Evolutionary conservation across 495 filamentous ascomycete genomes (phyloP).

Genomic region (Podospora fimiseda): DNA sequence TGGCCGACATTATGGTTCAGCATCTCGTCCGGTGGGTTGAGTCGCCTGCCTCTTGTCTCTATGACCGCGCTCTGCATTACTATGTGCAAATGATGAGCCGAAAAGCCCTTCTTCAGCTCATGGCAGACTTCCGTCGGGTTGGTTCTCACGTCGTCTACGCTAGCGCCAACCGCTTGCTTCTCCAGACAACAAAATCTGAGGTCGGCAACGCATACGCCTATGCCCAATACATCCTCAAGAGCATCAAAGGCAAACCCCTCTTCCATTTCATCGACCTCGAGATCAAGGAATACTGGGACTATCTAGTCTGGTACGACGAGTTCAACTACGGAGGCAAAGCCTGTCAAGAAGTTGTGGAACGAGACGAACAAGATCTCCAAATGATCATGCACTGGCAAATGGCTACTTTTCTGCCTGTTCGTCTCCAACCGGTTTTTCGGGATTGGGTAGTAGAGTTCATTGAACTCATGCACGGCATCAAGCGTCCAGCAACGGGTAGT

Average conservation of each 20-base stretch:
- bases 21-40: slow-evolving; percentile 97
- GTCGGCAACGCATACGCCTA: slow-evolving; percentile 97
- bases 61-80: slow-evolving; percentile 92
- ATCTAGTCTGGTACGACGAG: slow-evolving; percentile 98
- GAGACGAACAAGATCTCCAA: slow-evolving; percentile 77
- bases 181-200: slow-evolving; percentile 95
- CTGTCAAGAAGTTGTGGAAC: slow-evolving; percentile 72
- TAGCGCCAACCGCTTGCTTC: slow-evolving; percentile 75
- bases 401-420: slow-evolving; percentile 72
- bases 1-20: slow-evolving; percentile 97
- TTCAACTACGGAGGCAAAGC: slow-evolving; percentile 97
- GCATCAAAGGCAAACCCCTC: slow-evolving; percentile 85
- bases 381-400: slow-evolving; percentile 99
- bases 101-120: slow-evolving; percentile 92
- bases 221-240: slow-evolving; percentile 93
- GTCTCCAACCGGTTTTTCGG: slow-evolving; percentile 79
- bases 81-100: slow-evolving; percentile 98
- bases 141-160: slow-evolving; percentile 92
- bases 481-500: slow-evolving; percentile 51
- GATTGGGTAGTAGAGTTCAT: slow-evolving; percentile 94
- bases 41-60: slow-evolving; percentile 83
- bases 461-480: slow-evolving; percentile 83
- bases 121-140: slow-evolving; percentile 93
- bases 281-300: slow-evolving; percentile 99
- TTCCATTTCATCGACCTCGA: slow-evolving; percentile 98